Evolutionary conservation across 192 early-diverging fungal species (phyloP).

Genomic region (Martensiomyces pterosporus): DNA sequence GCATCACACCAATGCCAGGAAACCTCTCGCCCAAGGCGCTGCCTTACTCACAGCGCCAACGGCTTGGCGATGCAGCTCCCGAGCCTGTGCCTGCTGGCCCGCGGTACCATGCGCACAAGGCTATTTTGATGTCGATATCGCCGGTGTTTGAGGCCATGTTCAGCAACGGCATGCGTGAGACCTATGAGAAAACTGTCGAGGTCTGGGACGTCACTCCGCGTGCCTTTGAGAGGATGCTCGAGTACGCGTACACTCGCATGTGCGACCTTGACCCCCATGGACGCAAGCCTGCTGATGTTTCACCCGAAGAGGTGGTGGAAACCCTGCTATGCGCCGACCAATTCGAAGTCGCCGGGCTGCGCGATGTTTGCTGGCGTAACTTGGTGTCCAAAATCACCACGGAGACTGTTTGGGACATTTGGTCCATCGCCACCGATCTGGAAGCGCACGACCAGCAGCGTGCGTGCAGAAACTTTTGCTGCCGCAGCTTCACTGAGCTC

Average conservation of each 20-base stretch:
- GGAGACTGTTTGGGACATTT: conserved; percentile 48
- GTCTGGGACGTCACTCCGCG: conserved; percentile 49
- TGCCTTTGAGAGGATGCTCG: conserved; percentile 45
- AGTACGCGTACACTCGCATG: conserved; percentile 42
- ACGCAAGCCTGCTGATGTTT: not conserved
- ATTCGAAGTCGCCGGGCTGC: conserved; percentile 32
- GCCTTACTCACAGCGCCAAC: conserved; percentile 24
- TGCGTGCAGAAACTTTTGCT: conserved; percentile 28
- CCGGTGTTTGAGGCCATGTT: conserved; percentile 55
- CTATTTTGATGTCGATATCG: conserved; percentile 50
- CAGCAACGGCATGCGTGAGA: conserved; percentile 59
- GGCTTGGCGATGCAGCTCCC: conserved; percentile 10
- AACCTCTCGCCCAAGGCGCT: conserved; percentile 28
- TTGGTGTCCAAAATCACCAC: conserved; percentile 12
- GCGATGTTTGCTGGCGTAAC: conserved; percentile 41
- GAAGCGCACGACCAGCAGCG: conserved; percentile 26
- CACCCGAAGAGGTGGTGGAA: conserved; percentile 41
- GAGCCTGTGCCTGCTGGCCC: conserved; percentile 9
- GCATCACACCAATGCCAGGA: conserved; percentile 42
- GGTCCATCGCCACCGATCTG: conserved; percentile 39
- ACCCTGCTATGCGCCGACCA: conserved; percentile 47
- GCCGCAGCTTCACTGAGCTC: conserved; percentile 35
- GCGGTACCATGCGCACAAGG: conserved; percentile 51
- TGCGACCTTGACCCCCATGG: conserved; percentile 19
- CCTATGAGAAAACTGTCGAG: conserved; percentile 40